Evolutionary conservation across 2,329 filamentous ascomycete species (phyloP).

Genomic region (Phialophora macrospora): DNA sequence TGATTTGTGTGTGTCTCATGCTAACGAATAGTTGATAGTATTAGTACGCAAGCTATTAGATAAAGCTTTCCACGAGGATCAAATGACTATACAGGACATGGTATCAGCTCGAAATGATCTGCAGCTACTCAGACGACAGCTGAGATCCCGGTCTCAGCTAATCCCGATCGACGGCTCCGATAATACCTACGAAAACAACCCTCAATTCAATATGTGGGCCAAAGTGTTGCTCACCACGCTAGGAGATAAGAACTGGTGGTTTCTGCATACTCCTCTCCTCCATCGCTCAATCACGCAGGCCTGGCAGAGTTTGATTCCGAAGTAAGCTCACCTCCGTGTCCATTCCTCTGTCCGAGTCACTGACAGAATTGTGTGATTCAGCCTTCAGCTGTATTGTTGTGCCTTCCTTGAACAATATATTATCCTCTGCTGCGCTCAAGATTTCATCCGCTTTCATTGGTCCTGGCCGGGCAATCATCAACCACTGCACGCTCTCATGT

Average conservation of each 20-base stretch:
- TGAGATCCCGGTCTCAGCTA: background rate
- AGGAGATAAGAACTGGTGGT: slow-evolving; percentile 15
- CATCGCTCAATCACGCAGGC: slow-evolving; percentile 9
- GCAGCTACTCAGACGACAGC: background rate
- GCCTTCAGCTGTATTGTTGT: slow-evolving; percentile 8
- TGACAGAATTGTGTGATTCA: background rate
- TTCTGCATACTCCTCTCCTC: slow-evolving; percentile 9
- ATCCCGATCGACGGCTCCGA: background rate
- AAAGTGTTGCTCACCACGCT: slow-evolving; percentile 1
- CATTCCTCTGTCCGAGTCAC: background rate
- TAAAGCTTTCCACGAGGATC: slow-evolving; percentile 4
- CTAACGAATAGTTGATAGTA: background rate
- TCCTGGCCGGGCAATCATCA: slow-evolving; percentile 12
- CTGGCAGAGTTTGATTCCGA: slow-evolving; percentile 10
- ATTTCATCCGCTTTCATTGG: slow-evolving; percentile 7
- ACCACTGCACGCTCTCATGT: slow-evolving; percentile 7
- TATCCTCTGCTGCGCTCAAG: background rate
- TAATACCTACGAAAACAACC: slow-evolving; percentile 7
- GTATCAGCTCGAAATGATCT: slow-evolving; percentile 8
- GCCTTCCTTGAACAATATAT: slow-evolving; percentile 8
- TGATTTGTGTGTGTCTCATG: background rate
- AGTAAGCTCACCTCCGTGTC: background rate
- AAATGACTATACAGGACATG: slow-evolving; percentile 8
- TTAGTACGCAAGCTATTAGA: slow-evolving; percentile 6
- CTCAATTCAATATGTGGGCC: slow-evolving; percentile 1